A percentile compares a stretch with the other conserved stretches of the same genome.
Evolutionary conservation across 1,284 basidiomycete genomes (phyloP).

Genomic region (Cryptococcus floricola): DNA sequence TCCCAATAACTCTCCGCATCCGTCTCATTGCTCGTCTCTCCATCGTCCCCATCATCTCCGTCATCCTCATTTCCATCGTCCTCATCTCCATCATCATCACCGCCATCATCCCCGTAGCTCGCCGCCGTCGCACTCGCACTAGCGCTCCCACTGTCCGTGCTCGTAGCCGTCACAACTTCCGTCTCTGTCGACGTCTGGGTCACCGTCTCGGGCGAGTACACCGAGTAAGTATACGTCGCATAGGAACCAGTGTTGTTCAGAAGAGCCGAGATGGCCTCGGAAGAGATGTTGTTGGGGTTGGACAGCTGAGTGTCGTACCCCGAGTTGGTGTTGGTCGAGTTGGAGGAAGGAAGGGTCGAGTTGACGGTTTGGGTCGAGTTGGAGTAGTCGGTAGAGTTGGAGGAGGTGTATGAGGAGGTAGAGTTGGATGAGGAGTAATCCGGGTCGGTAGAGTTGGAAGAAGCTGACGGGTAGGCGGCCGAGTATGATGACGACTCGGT

Average conservation of each 20-base stretch:
- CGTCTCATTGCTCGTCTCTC: background rate
- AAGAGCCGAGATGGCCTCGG: slow-evolving; percentile 27
- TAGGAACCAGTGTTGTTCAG: slow-evolving; percentile 27
- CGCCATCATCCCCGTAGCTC: background rate
- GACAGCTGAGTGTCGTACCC: slow-evolving; percentile 34
- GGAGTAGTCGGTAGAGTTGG: background rate
- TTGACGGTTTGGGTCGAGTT: background rate
- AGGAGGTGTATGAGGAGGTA: slow-evolving; percentile 6
- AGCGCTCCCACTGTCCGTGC: background rate
- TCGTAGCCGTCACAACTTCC: slow-evolving; percentile 4
- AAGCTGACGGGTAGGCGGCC: background rate
- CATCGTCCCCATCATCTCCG: background rate
- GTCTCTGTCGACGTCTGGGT: slow-evolving; percentile 9
- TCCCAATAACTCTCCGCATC: slow-evolving; percentile 9
- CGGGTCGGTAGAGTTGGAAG: background rate
- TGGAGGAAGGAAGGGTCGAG: slow-evolving; percentile 8
- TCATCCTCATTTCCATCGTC: too few relatives aligned
- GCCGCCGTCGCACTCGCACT: background rate
- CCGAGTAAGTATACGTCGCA: slow-evolving; percentile 37
- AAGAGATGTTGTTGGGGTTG: slow-evolving; percentile 21
- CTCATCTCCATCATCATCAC: background rate
- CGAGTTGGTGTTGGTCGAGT: slow-evolving; percentile 10
- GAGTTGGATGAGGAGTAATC: slow-evolving; percentile 6
- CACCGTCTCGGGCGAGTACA: slow-evolving; percentile 21
- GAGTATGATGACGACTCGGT: background rate